A percentile compares a stretch with the other conserved stretches of the same genome.
Evolutionary conservation across 331 rosid species (phyloP).

Genomic region (Quercus phellos): DNA sequence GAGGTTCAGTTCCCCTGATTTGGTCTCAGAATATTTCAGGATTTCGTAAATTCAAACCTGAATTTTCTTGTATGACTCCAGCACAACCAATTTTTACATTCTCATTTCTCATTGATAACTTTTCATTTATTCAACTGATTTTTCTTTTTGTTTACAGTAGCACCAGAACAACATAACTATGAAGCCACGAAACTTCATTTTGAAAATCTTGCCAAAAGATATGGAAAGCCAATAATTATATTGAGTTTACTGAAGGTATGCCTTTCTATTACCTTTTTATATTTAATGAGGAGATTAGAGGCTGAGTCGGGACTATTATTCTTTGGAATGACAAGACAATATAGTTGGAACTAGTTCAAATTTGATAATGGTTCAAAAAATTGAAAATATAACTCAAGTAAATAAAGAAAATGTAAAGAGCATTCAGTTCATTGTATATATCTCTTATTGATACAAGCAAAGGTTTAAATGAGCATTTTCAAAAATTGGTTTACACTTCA

Average conservation of each 20-base stretch:
- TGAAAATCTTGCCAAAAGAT: constrained; percentile 78
- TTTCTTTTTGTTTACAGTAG: constrained; percentile 42
- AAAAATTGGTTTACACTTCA: not conserved
- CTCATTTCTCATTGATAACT: constrained; percentile 5
- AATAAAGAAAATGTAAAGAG: not conserved
- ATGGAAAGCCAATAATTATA: constrained; percentile 84
- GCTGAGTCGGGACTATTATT: not conserved
- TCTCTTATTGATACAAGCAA: not conserved
- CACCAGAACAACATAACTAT: constrained; percentile 51
- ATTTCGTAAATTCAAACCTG: constrained; percentile 67
- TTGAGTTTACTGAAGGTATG: constrained; percentile 90
- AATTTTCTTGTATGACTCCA: constrained; percentile 62
- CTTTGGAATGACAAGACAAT: not conserved
- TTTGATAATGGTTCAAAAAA: not conserved
- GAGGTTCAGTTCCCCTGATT: constrained; percentile 94
- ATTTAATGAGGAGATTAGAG: not conserved
- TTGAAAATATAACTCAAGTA: not conserved
- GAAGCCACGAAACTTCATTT: constrained; percentile 90
- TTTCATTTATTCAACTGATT: constrained; percentile 16
- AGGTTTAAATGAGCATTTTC: not conserved
- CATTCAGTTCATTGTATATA: not conserved
- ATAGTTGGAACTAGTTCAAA: not conserved
- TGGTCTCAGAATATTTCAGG: constrained; percentile 94
- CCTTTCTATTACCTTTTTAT: constrained; percentile 10
- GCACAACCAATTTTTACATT: constrained; percentile 6